Evolutionary conservation across 352 stramenopile genomes (phyloP), one percentile per base, ranked within the genome.

Genomic region (Pelagophyceae sp.): DNA sequence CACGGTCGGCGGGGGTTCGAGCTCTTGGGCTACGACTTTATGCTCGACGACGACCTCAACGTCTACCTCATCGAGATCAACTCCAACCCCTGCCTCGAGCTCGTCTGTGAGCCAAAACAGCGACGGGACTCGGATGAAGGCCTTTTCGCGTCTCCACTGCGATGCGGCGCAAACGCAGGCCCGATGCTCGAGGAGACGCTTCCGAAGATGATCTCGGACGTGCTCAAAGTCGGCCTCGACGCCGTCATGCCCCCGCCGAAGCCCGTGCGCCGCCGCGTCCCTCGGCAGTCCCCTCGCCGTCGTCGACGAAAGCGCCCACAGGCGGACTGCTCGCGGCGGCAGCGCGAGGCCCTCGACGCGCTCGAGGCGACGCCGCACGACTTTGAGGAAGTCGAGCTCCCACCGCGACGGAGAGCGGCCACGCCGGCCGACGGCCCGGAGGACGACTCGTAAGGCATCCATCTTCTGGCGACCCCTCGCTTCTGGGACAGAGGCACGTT

Each of bases 1-100:
- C n/a, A 75, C 11, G 64, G 69, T 17, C 63, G 32, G 32, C 5
- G 11, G 2, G 58, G 69, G 0, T 95, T 90, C 75, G 90, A 95
- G 77, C 77, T 95, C 51, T 93, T 91, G 65, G 89, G 89, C 25
- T 95, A 92, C 81, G 90, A 95, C 72, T 94, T 94, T 33, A 95
- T 95, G 90, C 63, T 95, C 51, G 89, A 94, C 81, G 82, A 88
- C 33, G 80, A 85, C 15, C 76, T 94, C 35, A 84, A 81, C 64
- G 72, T 78, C 0, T 94, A 87, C 87, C 86, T 95, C 35, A 93
- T 95, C 72, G 90, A 94, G 65, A 85, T 94, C 50, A 95, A 95
- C 81, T 91, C 83, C 77, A 93, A 88, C n/a, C 90, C 90, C 0
- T 90, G 89, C 29, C 93, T 91, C 77, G 90, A 94, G 80, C 93